Evolutionary conservation across 1,284 basidiomycete species (phyloP).

Genomic region (Cutaneotrichosporon cavernicola): DNA sequence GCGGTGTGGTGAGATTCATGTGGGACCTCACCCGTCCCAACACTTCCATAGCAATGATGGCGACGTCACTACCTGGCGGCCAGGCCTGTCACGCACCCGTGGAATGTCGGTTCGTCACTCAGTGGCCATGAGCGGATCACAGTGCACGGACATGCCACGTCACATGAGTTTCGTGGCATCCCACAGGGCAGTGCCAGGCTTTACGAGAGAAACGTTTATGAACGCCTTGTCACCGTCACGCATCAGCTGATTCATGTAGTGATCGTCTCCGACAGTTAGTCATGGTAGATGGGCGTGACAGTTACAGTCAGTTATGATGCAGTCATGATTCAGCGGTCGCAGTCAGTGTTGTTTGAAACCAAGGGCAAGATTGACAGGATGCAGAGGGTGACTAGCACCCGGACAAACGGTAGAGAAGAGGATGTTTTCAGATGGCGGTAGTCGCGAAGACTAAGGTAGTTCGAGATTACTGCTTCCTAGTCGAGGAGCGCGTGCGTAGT

Average conservation of each 20-base stretch:
- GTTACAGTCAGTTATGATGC: background rate
- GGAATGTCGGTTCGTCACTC: background rate
- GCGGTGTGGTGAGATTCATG: no score
- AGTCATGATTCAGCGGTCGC: background rate
- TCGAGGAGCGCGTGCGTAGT: background rate
- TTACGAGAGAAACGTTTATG: background rate
- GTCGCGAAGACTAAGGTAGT: background rate
- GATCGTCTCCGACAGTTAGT: background rate
- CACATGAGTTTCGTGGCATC: background rate
- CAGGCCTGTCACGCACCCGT: background rate
- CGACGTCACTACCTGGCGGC: background rate
- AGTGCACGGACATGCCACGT: background rate
- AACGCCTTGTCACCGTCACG: background rate
- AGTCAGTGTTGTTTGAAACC: background rate
- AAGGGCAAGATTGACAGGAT: background rate
- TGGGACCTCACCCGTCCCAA: no score
- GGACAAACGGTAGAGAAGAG: background rate
- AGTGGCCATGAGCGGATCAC: background rate
- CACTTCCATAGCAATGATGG: background rate
- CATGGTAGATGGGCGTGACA: background rate
- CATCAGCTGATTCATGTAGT: slow-evolving; percentile 5
- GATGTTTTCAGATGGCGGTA: background rate
- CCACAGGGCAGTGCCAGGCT: background rate
- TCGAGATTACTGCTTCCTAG: background rate
- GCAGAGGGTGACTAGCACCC: slow-evolving; percentile 1